A percentile compares a stretch with the other conserved stretches of the same genome.
These are phyloP conservation scores for Ogataea allantospora DNA, from an alignment of 805 yeast species.

Conservation along the genomic window DNA sequence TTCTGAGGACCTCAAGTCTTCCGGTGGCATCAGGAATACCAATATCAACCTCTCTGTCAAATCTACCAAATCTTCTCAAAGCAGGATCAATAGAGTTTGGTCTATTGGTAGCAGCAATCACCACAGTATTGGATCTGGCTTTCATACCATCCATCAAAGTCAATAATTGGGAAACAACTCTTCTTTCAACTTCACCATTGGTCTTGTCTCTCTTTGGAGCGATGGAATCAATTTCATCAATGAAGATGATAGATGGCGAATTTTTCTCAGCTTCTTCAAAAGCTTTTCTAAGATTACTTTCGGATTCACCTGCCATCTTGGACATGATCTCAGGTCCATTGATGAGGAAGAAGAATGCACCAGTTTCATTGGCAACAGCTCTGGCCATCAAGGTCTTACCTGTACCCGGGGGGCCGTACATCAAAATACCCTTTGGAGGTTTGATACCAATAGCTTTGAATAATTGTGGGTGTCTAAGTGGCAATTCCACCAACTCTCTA, in stretches of 20 bases:
- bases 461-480: slow-evolving; percentile 96
- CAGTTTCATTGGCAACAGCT: slow-evolving; percentile 99
- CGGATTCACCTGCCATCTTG: slow-evolving; percentile 99
- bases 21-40: slow-evolving; percentile 98
- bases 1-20: slow-evolving; percentile 92
- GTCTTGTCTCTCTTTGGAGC: slow-evolving; percentile 99
- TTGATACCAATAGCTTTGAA: slow-evolving; percentile 98
- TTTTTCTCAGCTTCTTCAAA: slow-evolving; percentile 99
- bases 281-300: slow-evolving; percentile 94
- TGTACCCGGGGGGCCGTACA: slow-evolving; percentile 99
- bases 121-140: slow-evolving; percentile 97
- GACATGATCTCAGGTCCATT: slow-evolving; percentile 99
- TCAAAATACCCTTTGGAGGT: slow-evolving; percentile 96
- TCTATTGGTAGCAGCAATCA: slow-evolving; percentile 94
- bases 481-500: slow-evolving; percentile 96
- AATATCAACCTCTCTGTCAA: slow-evolving; percentile 82
- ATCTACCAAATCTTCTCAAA: slow-evolving; percentile 79
- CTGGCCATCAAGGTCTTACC: slow-evolving; percentile 99
- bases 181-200: slow-evolving; percentile 98
- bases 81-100: slow-evolving; percentile 88
- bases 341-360: slow-evolving; percentile 96
- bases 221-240: slow-evolving; percentile 97
- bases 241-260: slow-evolving; percentile 95
- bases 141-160: slow-evolving; percentile 99
- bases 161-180: slow-evolving; percentile 96